A percentile compares a stretch with the other conserved stretches of the same genome.
phyloP scores from a whole-genome alignment of 163 green algal genomes.

The Scenedesmus sp. region DNA sequence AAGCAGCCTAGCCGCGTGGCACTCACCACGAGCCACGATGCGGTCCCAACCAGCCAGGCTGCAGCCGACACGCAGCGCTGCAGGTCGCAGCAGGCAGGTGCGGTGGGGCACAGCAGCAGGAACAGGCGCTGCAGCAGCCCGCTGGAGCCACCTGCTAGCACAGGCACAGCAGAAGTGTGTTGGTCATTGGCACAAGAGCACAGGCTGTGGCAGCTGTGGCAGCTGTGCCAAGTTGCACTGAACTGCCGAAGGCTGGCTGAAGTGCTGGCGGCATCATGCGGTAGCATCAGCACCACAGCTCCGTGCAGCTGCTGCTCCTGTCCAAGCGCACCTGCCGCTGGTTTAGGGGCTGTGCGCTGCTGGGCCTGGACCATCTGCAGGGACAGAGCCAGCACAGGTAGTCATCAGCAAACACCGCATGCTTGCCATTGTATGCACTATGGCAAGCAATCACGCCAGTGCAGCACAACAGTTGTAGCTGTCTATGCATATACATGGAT shows the following conservation, averaged over 20 bases:
- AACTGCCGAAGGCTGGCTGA: neutral
- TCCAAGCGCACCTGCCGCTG: neutral
- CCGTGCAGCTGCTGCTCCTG: neutral
- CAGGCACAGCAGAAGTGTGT: neutral
- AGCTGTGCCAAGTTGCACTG: neutral
- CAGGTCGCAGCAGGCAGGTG: slow-evolving; percentile 9
- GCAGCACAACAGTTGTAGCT: neutral
- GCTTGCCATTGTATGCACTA: too few relatives aligned
- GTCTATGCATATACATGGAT: neutral
- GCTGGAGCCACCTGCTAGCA: neutral
- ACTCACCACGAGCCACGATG: neutral
- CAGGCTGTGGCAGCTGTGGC: too few relatives aligned
- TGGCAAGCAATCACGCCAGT: neutral
- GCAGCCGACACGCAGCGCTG: neutral
- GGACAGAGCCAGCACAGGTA: neutral
- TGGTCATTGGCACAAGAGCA: neutral
- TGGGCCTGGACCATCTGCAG: neutral
- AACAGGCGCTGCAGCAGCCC: slow-evolving; percentile 1
- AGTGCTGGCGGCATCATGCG: neutral
- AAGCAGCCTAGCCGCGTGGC: too few relatives aligned
- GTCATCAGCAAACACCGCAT: neutral
- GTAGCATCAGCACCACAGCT: neutral
- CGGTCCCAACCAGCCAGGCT: neutral
- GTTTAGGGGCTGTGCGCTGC: neutral
- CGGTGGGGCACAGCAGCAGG: slow-evolving; percentile 33